These are phyloP conservation scores for Leccinum disarticulatum DNA, from an alignment of 768 basidiomycete species.

Conservation along the genomic window DNA sequence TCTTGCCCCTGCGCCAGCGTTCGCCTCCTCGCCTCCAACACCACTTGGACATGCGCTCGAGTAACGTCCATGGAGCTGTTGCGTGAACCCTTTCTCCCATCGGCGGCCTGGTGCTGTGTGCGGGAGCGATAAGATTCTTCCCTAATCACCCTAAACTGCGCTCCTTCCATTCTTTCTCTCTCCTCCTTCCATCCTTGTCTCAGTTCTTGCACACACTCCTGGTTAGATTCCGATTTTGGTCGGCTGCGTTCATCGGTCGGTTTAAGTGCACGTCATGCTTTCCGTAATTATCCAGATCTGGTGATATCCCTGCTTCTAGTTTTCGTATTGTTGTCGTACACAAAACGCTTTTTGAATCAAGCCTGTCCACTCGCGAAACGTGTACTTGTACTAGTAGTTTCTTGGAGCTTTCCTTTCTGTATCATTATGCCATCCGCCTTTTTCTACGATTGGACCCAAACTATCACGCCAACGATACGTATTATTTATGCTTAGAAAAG, in stretches of 20 bases:
- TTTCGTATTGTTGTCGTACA: constrained; percentile 27
- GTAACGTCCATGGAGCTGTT: constrained; percentile 31
- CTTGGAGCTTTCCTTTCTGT: constrained; percentile 30
- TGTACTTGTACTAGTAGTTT: constrained; percentile 29
- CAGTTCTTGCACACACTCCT: constrained; percentile 24
- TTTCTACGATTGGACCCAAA: constrained; percentile 9
- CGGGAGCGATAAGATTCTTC: constrained; percentile 1
- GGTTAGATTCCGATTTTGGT: constrained; percentile 22
- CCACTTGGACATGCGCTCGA: constrained; percentile 34
- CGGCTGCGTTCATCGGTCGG: constrained; percentile 4
- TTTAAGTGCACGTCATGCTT: constrained; percentile 7
- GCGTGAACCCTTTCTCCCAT: constrained; percentile 19
- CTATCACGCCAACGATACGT: constrained; percentile 9
- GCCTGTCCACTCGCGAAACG: constrained; percentile 7
- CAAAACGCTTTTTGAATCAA: constrained; percentile 15
- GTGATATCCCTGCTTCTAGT: constrained; percentile 16
- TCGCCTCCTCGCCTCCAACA: constrained; percentile 35
- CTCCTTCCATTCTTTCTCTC: constrained; percentile 11
- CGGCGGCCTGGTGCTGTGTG: constrained; percentile 22
- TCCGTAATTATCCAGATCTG: constrained; percentile 20
- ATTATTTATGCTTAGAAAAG: constrained; percentile 24
- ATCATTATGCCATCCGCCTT: constrained; percentile 25
- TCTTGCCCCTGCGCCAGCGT: constrained; percentile 32
- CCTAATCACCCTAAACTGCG: constrained; percentile 3
- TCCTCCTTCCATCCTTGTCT: constrained; percentile 5